phyloP scores from a whole-genome alignment of 345 rosid species.

The Eucalyptus camaldulensis region DNA sequence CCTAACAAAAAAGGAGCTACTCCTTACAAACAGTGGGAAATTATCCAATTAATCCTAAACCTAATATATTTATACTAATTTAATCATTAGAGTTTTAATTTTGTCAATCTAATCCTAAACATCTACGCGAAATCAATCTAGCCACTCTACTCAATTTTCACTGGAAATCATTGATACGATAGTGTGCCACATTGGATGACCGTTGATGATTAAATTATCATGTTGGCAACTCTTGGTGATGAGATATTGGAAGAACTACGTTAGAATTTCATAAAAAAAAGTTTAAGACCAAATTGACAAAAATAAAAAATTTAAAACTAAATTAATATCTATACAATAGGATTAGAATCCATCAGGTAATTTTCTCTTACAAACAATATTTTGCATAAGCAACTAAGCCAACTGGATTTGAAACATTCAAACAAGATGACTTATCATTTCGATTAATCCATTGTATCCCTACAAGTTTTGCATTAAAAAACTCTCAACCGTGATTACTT shows the following conservation, averaged over 20 bases:
- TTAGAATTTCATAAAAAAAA: background rate
- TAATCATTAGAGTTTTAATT: background rate
- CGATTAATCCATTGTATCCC: background rate
- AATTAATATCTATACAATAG: background rate
- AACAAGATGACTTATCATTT: background rate
- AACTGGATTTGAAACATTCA: background rate
- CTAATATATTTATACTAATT: background rate
- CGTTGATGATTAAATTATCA: accelerated
- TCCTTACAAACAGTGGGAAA: background rate
- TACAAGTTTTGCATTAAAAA: background rate
- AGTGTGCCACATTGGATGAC: background rate
- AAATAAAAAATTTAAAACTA: background rate
- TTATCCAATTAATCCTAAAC: background rate
- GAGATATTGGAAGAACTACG: accelerated
- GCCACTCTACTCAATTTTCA: background rate
- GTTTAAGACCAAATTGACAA: background rate
- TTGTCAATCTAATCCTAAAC: background rate
- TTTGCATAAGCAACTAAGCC: background rate
- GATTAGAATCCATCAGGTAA: background rate
- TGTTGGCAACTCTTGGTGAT: accelerated
- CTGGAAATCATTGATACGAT: accelerated
- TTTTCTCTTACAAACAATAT: background rate
- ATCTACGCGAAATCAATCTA: background rate
- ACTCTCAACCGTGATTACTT: background rate
- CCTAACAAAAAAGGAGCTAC: background rate